Evolutionary conservation across 371 early-diverging fungal species (phyloP), one percentile per base, ranked within the genome.

Genomic region (Haplosporangium sp.): DNA sequence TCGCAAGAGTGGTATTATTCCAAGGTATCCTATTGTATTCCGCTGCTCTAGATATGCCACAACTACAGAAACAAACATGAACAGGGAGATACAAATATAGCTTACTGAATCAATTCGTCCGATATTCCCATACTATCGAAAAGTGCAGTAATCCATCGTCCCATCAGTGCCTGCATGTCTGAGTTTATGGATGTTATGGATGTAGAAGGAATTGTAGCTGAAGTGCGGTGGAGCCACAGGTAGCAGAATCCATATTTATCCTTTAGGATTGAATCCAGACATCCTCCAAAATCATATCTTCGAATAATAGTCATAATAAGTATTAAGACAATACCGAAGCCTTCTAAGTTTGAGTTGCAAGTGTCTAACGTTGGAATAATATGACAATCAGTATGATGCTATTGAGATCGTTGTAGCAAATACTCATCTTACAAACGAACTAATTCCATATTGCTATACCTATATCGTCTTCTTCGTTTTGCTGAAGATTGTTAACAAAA

Each of bases 101-200:
- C 81, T 27, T 71, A 81, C 81, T 81, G 81, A 60, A 81, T 81
- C 20, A 81, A 35, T n/a, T 74, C 72, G 11, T 81, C 81, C 9
- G 81, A 81, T 20, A 81, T 81, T 17, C 75, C 81, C 75, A 74
- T 81, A 63, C 75, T 81, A 61, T 81, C 81, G 62, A 74, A 81
- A 6, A 81, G 60, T 34, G 81, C 81, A 6, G 69, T 58, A 44
- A 81, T 74, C 81, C 81, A 81, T 37, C 72, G 65, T 6, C 81
- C 71, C 81, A 81, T 81, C 8, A 81, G 34, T 1, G 48, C 69
- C n/a, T 81, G 81, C 81, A 81, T 81, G 3, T 74, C 81, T 17
- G 75, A 11, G 10, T 56, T 56, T 70, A 81, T 74, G 19, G 71
- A 65, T 35, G 61, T 40, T 10, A 81, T 63, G 37, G 81, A 71